Percentiles rank a stretch among this genome's conserved stretches.
phyloP scores from a whole-genome alignment of 1,284 basidiomycete genomes.

The Naganishia sp. region DNA sequence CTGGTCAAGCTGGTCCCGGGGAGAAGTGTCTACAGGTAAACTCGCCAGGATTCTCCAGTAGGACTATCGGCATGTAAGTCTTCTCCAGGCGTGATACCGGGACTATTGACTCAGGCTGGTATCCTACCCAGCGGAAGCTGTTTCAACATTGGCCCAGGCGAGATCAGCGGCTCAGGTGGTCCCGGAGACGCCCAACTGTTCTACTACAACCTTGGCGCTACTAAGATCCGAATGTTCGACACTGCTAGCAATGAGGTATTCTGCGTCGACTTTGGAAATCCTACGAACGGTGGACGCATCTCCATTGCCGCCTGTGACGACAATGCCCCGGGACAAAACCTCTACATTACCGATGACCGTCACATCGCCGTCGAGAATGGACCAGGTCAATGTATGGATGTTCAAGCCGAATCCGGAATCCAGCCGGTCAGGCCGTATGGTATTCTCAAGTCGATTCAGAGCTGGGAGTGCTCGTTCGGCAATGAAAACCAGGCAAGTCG shows the following conservation, averaged over 20 bases:
- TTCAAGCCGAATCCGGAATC: conserved; percentile 5
- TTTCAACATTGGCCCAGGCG: background rate
- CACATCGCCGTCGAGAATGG: conserved; percentile 28
- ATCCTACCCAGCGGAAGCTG: background rate
- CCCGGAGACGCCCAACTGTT: conserved; percentile 4
- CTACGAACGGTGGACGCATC: conserved; percentile 25
- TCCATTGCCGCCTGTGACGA: conserved; percentile 35
- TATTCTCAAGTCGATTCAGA: conserved; percentile 19
- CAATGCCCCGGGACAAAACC: conserved; percentile 31
- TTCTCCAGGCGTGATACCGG: too few relatives aligned
- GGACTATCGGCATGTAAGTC: background rate
- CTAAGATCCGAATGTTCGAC: conserved; percentile 11
- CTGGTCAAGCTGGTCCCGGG: background rate
- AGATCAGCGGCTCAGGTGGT: background rate
- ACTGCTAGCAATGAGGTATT: background rate
- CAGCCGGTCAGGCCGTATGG: conserved; percentile 10
- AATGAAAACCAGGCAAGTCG: conserved; percentile 26
- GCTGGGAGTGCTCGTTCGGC: conserved; percentile 14
- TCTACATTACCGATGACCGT: conserved; percentile 26
- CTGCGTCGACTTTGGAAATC: conserved; percentile 24
- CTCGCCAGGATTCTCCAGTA: background rate
- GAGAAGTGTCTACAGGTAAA: background rate
- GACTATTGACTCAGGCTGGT: background rate
- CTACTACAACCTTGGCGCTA: conserved; percentile 3
- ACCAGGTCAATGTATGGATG: conserved; percentile 16